Evolutionary conservation across 176 grass and related monocot species (phyloP), one percentile per base, ranked within the genome.

Genomic region (Thinopyrum elongatum): DNA sequence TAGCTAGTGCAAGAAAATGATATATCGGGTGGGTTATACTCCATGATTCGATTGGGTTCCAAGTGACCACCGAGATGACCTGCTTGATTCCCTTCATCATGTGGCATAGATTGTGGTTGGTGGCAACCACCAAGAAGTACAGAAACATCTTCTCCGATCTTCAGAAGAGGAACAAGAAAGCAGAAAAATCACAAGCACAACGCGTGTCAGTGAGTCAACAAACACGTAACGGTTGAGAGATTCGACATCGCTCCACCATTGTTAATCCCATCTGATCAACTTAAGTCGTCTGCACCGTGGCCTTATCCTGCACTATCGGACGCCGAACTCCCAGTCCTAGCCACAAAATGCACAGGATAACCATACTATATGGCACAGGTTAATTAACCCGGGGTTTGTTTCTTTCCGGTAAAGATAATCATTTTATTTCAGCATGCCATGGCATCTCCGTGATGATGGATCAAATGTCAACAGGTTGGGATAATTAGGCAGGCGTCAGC

Each of bases 81-180:
- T 74, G 34, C 57, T 29, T 79, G 84, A 79, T 90, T 83, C 65
- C 30, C 55, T 57, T 1, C 64, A 65, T 83, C 65, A 79, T 76
- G 42, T 65, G 58, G 62, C 84, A 66, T 83, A 83, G 84, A 83
- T 83, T 79, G 79, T 65, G 58, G 80, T 83, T 38, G 84, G 61
- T 66, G 14, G 1, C 53, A 71, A 63, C 47, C 21, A 84, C 4
- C 53, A 5, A 28, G 22, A 4, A 5, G 44, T 14, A 65, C 13
- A 38, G 5, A 34, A 34, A 38, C 72, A 12, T 2, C 5, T 28
- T 64, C 11, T 63, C 70, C 34, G 41, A 41, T 42, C 16, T n/a
- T 25, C 4, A 46, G 19, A 53, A 19, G 49, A 53, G 16, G 49
- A 7, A 2, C 49, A 38, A 10, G 0, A 10, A 35, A 81, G 6